Evolutionary conservation across 495 filamentous ascomycete species (phyloP).

Genomic region (Penicillium cosmopolitanum): DNA sequence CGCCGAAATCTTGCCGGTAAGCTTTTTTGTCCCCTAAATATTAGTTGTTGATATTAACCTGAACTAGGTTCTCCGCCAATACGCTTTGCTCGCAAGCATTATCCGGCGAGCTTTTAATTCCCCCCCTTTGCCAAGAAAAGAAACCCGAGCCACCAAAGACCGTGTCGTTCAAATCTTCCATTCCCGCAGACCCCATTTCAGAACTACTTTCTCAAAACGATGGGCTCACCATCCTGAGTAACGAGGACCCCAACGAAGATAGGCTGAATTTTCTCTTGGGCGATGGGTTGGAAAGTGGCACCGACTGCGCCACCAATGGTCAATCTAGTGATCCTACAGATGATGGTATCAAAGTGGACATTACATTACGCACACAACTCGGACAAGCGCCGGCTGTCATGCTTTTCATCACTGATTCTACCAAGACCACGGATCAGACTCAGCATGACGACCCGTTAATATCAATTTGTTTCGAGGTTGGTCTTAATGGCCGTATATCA

Average conservation of each 20-base stretch:
- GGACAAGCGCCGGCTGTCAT: slow-evolving; percentile 49
- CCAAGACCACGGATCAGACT: slow-evolving; percentile 8
- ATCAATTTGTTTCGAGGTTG: slow-evolving; percentile 59
- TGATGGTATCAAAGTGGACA: slow-evolving; percentile 45
- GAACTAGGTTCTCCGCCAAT: slow-evolving; percentile 66
- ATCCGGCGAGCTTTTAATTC: slow-evolving; percentile 62
- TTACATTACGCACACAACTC: slow-evolving; percentile 49
- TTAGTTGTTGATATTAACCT: slow-evolving; percentile 11
- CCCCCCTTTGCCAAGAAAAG: slow-evolving; percentile 22
- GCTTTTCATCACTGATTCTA: slow-evolving; percentile 41
- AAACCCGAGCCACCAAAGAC: slow-evolving; percentile 8
- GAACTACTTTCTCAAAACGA: slow-evolving; percentile 14
- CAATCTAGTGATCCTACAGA: slow-evolving; percentile 10
- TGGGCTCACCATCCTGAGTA: slow-evolving; percentile 39
- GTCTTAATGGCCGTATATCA: slow-evolving; percentile 61
- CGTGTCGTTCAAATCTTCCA: neutral
- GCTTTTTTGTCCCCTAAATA: slow-evolving; percentile 9
- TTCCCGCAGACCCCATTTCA: slow-evolving; percentile 2
- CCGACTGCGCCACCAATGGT: neutral
- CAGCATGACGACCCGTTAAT: slow-evolving; percentile 24
- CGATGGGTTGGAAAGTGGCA: slow-evolving; percentile 2
- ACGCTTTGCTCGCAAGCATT: slow-evolving; percentile 66
- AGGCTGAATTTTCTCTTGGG: slow-evolving; percentile 37
- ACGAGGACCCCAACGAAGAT: slow-evolving; percentile 44
- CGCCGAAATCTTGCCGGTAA: slow-evolving; percentile 69